These are phyloP conservation scores for Lipomyces sp. DNA, from an alignment of 805 yeast species.

Conservation along the genomic window DNA sequence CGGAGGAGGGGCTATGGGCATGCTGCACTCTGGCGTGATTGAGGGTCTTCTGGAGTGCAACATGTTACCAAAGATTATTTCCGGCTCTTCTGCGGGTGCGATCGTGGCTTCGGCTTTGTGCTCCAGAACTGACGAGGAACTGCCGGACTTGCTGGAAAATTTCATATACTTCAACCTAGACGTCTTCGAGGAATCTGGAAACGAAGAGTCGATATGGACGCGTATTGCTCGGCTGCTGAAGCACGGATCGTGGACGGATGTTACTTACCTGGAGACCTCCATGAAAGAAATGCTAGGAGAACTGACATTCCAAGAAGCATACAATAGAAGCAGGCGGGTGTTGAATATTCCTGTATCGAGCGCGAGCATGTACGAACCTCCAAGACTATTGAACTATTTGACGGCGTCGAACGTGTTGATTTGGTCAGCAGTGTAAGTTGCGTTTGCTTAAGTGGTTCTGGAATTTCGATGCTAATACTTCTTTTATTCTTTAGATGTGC, in stretches of 20 bases:
- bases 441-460: too few species aligned
- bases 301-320: slow-evolving; percentile 89
- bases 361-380: slow-evolving; percentile 86
- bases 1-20: slow-evolving; percentile 94
- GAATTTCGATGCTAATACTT: slow-evolving; percentile 72
- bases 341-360: slow-evolving; percentile 92
- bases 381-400: slow-evolving; percentile 79
- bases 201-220: slow-evolving; percentile 50
- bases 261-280: slow-evolving; percentile 63
- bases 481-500: slow-evolving; percentile 71
- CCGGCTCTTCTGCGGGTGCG: slow-evolving; percentile 96
- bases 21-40: slow-evolving; percentile 88
- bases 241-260: slow-evolving; percentile 88
- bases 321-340: slow-evolving; percentile 89
- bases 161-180: slow-evolving; percentile 43
- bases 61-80: slow-evolving; percentile 77
- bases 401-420: slow-evolving; percentile 91
- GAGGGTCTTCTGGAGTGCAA: slow-evolving; percentile 71
- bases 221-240: slow-evolving; percentile 64
- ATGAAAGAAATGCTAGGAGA: slow-evolving; percentile 81
- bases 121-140: slow-evolving; percentile 71
- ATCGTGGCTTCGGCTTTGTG: slow-evolving; percentile 88
- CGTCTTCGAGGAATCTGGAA: slow-evolving; percentile 55
- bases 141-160: slow-evolving; percentile 48
- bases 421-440: slow-evolving; percentile 71